These are phyloP conservation scores for Dalechampia spathulata DNA, from an alignment of 441 rosid genomes.

Conservation along the genomic window DNA sequence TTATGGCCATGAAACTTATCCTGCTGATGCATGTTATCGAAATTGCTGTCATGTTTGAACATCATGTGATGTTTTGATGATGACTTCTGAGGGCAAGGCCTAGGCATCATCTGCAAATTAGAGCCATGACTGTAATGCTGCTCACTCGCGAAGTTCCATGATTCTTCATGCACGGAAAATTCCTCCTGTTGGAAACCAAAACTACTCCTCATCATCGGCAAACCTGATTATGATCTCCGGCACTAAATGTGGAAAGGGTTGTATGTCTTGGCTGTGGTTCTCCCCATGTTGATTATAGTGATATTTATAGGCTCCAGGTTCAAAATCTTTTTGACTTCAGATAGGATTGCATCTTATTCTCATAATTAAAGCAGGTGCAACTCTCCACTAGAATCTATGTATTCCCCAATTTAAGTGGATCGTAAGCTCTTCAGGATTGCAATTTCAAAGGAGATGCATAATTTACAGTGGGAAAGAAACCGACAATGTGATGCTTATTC, in stretches of 20 bases:
- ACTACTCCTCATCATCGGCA: background rate
- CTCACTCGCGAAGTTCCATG: background rate
- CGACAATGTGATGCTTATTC: too few species aligned
- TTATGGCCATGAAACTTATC: background rate
- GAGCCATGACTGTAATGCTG: background rate
- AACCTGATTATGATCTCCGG: background rate
- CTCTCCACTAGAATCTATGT: background rate
- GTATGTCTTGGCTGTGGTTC: background rate
- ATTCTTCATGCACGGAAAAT: slow-evolving; percentile 3
- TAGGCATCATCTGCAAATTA: background rate
- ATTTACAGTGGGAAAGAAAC: too few species aligned
- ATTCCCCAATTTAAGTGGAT: background rate
- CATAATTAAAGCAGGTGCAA: background rate
- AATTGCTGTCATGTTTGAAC: background rate
- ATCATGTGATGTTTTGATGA: background rate
- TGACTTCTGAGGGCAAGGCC: slow-evolving; percentile 3
- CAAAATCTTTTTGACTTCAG: background rate
- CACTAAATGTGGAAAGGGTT: background rate
- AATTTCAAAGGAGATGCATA: background rate
- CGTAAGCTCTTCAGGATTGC: background rate
- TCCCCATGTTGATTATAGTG: background rate
- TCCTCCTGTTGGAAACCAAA: background rate
- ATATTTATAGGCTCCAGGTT: slow-evolving; percentile 11
- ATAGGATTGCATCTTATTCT: slow-evolving; percentile 12
- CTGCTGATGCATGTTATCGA: background rate